These are phyloP conservation scores for Trichaptum fuscoviolaceum DNA, from an alignment of 768 basidiomycete genomes.

Conservation along the genomic window DNA sequence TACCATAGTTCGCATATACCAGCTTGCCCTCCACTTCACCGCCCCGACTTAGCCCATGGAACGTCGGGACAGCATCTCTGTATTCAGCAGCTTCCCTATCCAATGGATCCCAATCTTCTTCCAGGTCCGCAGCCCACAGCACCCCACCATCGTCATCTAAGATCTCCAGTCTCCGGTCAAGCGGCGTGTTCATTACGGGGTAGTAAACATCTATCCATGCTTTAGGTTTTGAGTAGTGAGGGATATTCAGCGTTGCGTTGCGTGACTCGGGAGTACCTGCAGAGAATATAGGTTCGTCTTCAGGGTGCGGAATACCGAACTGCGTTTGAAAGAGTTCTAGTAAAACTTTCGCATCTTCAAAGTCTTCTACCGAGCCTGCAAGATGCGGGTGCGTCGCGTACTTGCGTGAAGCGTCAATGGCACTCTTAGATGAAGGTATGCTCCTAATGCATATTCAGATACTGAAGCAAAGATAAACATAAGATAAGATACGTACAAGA, in stretches of 20 bases:
- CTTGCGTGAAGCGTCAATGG: slow-evolving; percentile 47
- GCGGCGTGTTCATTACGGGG: slow-evolving; percentile 38
- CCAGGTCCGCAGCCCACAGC: slow-evolving; percentile 32
- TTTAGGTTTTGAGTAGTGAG: slow-evolving; percentile 11
- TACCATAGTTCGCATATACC: slow-evolving; percentile 37
- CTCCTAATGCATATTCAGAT: slow-evolving; percentile 31
- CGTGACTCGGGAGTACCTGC: slow-evolving; percentile 18
- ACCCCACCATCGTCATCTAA: slow-evolving; percentile 24
- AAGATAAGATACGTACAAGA: slow-evolving; percentile 26
- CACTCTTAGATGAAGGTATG: slow-evolving; percentile 53
- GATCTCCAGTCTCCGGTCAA: slow-evolving; percentile 29
- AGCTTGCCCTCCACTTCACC: slow-evolving; percentile 23
- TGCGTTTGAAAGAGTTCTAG: slow-evolving; percentile 26
- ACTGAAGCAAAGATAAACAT: background rate
- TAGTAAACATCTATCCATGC: slow-evolving; percentile 38
- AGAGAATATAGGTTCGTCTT: slow-evolving; percentile 14
- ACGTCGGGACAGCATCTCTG: slow-evolving; percentile 32
- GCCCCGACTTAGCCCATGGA: slow-evolving; percentile 37
- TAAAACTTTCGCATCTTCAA: slow-evolving; percentile 35
- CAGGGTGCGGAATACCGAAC: slow-evolving; percentile 13
- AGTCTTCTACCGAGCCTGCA: slow-evolving; percentile 59
- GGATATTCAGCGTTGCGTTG: slow-evolving; percentile 17
- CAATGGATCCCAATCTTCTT: slow-evolving; percentile 34
- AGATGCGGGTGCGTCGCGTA: slow-evolving; percentile 70
- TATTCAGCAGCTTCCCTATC: slow-evolving; percentile 32